phyloP scores from a whole-genome alignment of 192 early-diverging fungal species.

The Mortierella claussenii region DNA sequence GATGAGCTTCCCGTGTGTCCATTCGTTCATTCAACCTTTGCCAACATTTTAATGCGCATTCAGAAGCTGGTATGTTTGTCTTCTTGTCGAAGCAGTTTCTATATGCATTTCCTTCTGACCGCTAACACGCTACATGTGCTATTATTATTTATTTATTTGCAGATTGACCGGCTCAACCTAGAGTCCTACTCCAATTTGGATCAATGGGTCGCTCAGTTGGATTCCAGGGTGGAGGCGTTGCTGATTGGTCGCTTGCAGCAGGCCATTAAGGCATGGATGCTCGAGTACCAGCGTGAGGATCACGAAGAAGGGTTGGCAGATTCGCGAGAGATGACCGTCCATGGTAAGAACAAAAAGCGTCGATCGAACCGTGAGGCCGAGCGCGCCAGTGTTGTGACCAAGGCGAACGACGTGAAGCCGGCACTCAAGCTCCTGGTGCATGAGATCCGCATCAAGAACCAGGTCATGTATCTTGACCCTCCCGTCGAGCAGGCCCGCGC shows the following conservation, averaged over 20 bases:
- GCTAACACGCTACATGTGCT: neutral
- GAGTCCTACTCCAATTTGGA: constrained; percentile 96
- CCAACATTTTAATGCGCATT: constrained; percentile 78
- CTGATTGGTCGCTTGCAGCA: constrained; percentile 77
- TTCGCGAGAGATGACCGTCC: constrained; percentile 56
- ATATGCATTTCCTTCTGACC: no score
- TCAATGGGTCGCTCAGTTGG: constrained; percentile 87
- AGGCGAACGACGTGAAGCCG: constrained; percentile 67
- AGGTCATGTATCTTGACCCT: constrained; percentile 96
- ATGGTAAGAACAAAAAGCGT: constrained; percentile 57
- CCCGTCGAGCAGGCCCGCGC: constrained; percentile 94
- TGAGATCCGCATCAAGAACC: constrained; percentile 91
- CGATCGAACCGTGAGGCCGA: constrained; percentile 45
- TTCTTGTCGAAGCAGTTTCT: no score
- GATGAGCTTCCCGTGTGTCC: constrained; percentile 86
- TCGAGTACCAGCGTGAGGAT: constrained; percentile 67
- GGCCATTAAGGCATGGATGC: constrained; percentile 82
- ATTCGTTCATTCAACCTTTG: constrained; percentile 77
- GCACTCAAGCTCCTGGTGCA: constrained; percentile 79
- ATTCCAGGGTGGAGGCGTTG: constrained; percentile 80
- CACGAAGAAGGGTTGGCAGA: constrained; percentile 55
- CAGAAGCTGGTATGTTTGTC: constrained; percentile 76
- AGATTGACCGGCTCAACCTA: constrained; percentile 93
- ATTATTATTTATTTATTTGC: neutral
- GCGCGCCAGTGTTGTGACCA: constrained; percentile 36